A percentile compares a stretch with the other conserved stretches of the same genome.
Evolutionary conservation across 495 filamentous ascomycete species (phyloP).

Genomic region (Neurospora sp.): DNA sequence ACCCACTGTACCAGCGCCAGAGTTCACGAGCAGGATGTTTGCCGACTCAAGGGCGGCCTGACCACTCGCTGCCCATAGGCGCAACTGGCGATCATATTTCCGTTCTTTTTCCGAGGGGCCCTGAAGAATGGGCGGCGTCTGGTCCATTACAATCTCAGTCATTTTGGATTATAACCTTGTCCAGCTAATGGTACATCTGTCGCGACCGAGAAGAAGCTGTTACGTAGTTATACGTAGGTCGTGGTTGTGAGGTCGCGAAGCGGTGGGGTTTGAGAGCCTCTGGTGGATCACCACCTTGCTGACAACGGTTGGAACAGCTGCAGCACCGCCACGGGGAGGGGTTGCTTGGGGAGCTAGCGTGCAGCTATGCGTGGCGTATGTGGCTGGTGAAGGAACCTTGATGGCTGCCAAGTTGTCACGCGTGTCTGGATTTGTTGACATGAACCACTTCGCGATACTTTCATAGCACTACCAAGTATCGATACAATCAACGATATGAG

Average conservation of each 20-base stretch:
- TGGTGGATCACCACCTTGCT: neutral
- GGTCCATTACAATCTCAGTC: conserved; percentile 37
- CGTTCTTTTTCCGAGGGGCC: conserved; percentile 78
- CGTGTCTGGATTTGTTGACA: neutral
- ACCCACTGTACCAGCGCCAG: conserved; percentile 70
- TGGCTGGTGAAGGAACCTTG: neutral
- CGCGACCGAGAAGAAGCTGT: neutral
- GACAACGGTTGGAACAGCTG: neutral
- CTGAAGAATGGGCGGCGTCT: conserved; percentile 42
- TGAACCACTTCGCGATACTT: neutral
- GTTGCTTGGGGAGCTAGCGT: neutral
- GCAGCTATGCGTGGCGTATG: neutral
- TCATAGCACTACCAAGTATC: neutral
- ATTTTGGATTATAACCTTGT: conserved; percentile 17
- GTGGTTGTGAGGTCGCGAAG: neutral
- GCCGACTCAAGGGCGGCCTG: conserved; percentile 85
- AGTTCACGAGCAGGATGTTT: conserved; percentile 80
- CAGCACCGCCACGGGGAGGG: neutral
- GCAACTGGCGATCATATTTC: conserved; percentile 92
- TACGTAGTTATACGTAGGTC: neutral
- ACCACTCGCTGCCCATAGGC: conserved; percentile 88
- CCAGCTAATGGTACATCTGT: neutral
- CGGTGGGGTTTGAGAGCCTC: neutral
- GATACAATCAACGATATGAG: neutral
- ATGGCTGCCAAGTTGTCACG: neutral